Conservation (phyloP, 805 yeast species). For the Candida corydali region DNA sequence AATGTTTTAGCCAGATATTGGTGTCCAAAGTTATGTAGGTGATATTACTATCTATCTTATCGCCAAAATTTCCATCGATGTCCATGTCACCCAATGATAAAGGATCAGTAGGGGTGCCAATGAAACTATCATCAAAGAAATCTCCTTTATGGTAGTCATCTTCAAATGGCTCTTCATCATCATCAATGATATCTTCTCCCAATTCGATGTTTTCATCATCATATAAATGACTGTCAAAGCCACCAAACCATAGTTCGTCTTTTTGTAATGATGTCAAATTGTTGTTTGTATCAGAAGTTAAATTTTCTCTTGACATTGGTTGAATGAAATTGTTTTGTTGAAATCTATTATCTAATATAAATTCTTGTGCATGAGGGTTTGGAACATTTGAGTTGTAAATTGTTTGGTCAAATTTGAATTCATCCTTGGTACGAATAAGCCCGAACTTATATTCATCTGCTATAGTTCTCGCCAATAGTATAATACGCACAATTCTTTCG, state of each 20-base stretch:
- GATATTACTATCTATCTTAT: constrained; percentile 50
- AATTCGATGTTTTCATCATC: constrained; percentile 12
- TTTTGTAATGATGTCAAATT: constrained; percentile 15
- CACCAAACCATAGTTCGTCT: constrained; percentile 26
- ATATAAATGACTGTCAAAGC: constrained; percentile 11
- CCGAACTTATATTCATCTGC: constrained; percentile 56
- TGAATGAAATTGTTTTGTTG: constrained; percentile 37
- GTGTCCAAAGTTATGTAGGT: constrained; percentile 69
- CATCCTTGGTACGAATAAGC: constrained; percentile 41
- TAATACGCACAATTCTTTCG: constrained; percentile 48
- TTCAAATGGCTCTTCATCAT: constrained; percentile 16
- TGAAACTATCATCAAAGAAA: constrained; percentile 8
- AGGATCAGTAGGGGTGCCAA: constrained; percentile 10
- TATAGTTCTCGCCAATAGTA: constrained; percentile 47
- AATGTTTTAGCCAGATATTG: constrained; percentile 76
- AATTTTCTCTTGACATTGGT: constrained; percentile 29
- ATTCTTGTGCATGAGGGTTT: constrained; percentile 24
- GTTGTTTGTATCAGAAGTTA: constrained; percentile 11
- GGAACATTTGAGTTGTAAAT: constrained; percentile 13
- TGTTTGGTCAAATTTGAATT: constrained; percentile 39
- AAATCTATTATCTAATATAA: constrained; percentile 39
- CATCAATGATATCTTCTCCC: constrained; percentile 17
- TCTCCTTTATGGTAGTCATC: constrained; percentile 8
- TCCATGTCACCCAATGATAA: constrained; percentile 9
- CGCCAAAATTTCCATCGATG: constrained; percentile 50